Conservation (phyloP, 1,284 basidiomycete genomes). For the Rugosomyces carneus region DNA sequence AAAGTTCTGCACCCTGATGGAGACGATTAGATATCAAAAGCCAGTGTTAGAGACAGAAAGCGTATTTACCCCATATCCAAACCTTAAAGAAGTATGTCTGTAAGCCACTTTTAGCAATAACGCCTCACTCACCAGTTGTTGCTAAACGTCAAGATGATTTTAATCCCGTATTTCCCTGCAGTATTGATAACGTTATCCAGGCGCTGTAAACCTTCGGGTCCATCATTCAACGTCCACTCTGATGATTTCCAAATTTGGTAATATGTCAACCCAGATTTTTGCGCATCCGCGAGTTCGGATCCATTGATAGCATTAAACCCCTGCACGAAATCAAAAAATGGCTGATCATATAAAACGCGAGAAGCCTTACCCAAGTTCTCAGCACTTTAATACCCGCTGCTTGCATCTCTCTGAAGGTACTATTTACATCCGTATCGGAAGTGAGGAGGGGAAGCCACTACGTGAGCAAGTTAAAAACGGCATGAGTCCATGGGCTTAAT, state of each 20-base stretch:
- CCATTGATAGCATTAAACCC: constrained; percentile 47
- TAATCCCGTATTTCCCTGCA: constrained; percentile 45
- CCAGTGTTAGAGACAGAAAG: neutral
- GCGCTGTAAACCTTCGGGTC: constrained; percentile 45
- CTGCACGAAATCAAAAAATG: constrained; percentile 17
- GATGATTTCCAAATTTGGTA: constrained; percentile 51
- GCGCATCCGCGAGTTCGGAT: constrained; percentile 35
- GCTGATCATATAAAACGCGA: constrained; percentile 19
- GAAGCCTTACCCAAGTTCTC: constrained; percentile 26
- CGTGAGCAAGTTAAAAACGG: neutral
- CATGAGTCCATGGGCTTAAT: neutral
- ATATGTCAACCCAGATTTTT: constrained; percentile 41
- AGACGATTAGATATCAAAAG: neutral
- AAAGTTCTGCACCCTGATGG: constrained; percentile 39
- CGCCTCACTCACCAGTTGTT: constrained; percentile 42
- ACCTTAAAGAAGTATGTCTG: constrained; percentile 22
- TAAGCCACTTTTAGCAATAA: neutral
- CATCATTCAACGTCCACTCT: constrained; percentile 33
- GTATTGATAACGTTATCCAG: constrained; percentile 46
- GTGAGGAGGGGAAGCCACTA: constrained; percentile 19
- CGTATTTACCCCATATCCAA: constrained; percentile 32
- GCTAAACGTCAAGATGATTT: constrained; percentile 46
- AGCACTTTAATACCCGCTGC: constrained; percentile 29
- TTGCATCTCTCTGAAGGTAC: constrained; percentile 31
- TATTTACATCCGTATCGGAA: constrained; percentile 25